These are phyloP conservation scores for Westerdykella ornata DNA, from an alignment of 2,329 filamentous ascomycete species.

Conservation along the genomic window DNA sequence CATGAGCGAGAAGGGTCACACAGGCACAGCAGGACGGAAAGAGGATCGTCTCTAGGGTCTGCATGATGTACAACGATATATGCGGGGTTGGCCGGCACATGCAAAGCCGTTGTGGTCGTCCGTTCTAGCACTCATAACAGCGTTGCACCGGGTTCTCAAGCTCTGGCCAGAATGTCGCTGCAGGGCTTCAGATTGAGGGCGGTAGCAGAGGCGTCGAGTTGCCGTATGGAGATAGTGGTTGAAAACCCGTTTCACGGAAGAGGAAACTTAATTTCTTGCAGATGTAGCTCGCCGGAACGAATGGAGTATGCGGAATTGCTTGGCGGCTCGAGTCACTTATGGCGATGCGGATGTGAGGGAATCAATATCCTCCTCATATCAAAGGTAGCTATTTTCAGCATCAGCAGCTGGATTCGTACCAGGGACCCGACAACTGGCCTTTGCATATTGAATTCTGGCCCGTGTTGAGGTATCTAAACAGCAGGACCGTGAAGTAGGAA, in stretches of 20 bases:
- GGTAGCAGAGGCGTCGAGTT: conserved; percentile 1
- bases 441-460: conserved; percentile 8
- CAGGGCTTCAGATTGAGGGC: not conserved
- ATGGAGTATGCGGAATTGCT: not conserved
- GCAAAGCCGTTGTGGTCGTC: conserved; percentile 6
- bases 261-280: conserved; percentile 6
- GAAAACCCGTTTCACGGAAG: not conserved
- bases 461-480: not conserved
- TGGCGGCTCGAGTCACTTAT: conserved; percentile 4
- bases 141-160: not conserved
- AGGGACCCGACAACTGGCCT: conserved; percentile 7
- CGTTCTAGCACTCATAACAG: conserved; percentile 1
- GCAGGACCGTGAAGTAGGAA: conserved; percentile 6
- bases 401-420: conserved; percentile 6
- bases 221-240: not conserved
- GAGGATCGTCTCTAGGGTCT: conserved; percentile 7
- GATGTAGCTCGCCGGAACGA: conserved; percentile 2
- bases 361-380: conserved; percentile 13
- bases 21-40: not conserved
- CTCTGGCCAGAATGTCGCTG: not conserved
- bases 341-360: conserved; percentile 5
- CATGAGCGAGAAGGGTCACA: not conserved
- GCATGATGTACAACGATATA: conserved; percentile 9
- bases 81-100: conserved; percentile 6
- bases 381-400: conserved; percentile 12